These are phyloP conservation scores for Excoecaria cochinchinensis DNA, from an alignment of 345 rosid genomes.

Conservation along the genomic window DNA sequence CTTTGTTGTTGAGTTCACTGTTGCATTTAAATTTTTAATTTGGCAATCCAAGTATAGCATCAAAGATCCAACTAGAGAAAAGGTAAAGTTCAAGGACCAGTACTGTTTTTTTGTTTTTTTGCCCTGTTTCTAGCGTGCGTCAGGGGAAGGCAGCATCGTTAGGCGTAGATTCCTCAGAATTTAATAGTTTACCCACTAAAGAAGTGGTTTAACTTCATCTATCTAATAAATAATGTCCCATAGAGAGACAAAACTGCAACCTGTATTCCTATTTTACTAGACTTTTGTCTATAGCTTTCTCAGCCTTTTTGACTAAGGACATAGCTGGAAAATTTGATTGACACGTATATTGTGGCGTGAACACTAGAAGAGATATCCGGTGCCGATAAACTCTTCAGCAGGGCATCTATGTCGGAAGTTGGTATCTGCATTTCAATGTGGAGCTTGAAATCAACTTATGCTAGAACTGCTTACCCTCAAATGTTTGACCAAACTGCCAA, in stretches of 20 bases:
- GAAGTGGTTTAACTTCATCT: not conserved
- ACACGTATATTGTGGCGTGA: not conserved
- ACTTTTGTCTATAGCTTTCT: constrained; percentile 15
- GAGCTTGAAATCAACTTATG: not conserved
- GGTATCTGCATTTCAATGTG: not conserved
- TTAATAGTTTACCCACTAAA: constrained; percentile 14
- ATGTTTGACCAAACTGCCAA: constrained; percentile 86
- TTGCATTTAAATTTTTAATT: not conserved
- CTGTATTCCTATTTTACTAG: constrained; percentile 3
- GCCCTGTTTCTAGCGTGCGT: not conserved
- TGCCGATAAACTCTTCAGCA: constrained; percentile 1
- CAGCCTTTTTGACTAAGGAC: constrained; percentile 18
- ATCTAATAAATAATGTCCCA: constrained; percentile 1
- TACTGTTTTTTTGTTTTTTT: too few relatives aligned
- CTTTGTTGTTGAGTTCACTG: not conserved
- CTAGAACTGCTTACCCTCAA: constrained; percentile 77
- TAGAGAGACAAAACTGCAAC: constrained; percentile 24
- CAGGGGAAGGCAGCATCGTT: not conserved
- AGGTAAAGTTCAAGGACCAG: not conserved
- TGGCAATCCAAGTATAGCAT: too few relatives aligned
- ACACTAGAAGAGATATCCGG: constrained; percentile 1
- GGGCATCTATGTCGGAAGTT: not conserved
- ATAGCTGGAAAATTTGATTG: not conserved
- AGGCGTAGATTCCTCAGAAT: not conserved
- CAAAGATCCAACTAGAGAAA: not conserved